phyloP scores from a whole-genome alignment of 2,329 filamentous ascomycete genomes.

The Trichoderma atroviride region DNA sequence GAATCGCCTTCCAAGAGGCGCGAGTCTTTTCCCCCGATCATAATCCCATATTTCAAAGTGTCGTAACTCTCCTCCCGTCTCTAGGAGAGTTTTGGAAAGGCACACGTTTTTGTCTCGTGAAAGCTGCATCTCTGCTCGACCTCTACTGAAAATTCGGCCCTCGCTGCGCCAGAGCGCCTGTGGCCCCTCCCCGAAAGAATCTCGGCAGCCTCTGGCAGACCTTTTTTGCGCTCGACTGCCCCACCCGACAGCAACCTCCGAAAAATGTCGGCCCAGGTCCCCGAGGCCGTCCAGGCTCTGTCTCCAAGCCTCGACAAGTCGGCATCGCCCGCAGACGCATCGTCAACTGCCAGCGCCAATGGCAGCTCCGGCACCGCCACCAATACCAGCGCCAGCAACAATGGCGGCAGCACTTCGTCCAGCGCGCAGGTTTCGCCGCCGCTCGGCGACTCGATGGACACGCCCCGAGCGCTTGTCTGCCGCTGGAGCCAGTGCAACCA shows the following conservation, averaged over 20 bases:
- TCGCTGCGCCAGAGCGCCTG: constrained; percentile 24
- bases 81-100: background rate
- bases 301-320: constrained; percentile 35
- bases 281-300: constrained; percentile 32
- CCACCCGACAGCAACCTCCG: constrained; percentile 10
- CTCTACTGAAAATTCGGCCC: background rate
- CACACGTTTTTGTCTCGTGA: background rate
- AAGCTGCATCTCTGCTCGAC: constrained; percentile 20
- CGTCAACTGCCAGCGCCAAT: constrained; percentile 17
- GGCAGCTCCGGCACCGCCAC: constrained; percentile 8
- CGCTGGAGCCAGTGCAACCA: constrained; percentile 63
- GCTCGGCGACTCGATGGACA: constrained; percentile 6
- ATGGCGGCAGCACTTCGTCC: constrained; percentile 11
- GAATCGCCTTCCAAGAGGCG: constrained; percentile 14
- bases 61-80: background rate
- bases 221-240: constrained; percentile 14
- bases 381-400: constrained; percentile 9
- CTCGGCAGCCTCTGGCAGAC: constrained; percentile 12
- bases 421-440: background rate
- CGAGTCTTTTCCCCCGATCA: constrained; percentile 25
- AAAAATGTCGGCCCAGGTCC: constrained; percentile 40
- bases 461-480: constrained; percentile 50
- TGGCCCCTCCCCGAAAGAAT: constrained; percentile 19
- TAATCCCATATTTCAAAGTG: constrained; percentile 10
- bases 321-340: constrained; percentile 16